phyloP scores from a whole-genome alignment of 1,139 yeast species.

The Candida frijolesensis region DNA sequence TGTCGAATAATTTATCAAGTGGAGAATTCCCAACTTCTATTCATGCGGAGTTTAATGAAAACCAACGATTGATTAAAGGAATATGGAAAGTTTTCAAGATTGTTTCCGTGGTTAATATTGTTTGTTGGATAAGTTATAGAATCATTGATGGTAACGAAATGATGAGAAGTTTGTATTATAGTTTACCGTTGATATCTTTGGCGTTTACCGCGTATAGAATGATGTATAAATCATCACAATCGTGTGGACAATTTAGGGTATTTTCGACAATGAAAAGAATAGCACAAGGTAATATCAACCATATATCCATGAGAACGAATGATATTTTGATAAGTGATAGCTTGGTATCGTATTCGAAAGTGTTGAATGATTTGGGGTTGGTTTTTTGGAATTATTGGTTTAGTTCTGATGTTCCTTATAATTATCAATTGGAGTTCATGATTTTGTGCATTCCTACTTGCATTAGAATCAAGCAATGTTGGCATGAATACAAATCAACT shows the following conservation, averaged over 20 bases:
- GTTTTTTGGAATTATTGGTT: slow-evolving; percentile 37
- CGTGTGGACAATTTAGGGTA: slow-evolving; percentile 45
- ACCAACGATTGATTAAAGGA: slow-evolving; percentile 33
- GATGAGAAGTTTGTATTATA: slow-evolving; percentile 15
- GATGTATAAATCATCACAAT: slow-evolving; percentile 18
- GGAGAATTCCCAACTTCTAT: slow-evolving; percentile 40
- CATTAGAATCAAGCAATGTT: slow-evolving; percentile 80
- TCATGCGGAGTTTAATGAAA: slow-evolving; percentile 36
- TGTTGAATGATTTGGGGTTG: slow-evolving; percentile 68
- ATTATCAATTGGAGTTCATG: slow-evolving; percentile 46
- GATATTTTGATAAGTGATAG: slow-evolving; percentile 83
- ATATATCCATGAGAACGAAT: slow-evolving; percentile 61
- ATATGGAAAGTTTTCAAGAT: slow-evolving; percentile 31
- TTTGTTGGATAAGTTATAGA: slow-evolving; percentile 26
- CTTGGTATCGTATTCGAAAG: slow-evolving; percentile 75
- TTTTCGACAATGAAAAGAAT: slow-evolving; percentile 56
- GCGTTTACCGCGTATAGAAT: slow-evolving; percentile 19
- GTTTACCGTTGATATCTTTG: slow-evolving; percentile 24
- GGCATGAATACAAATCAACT: slow-evolving; percentile 61
- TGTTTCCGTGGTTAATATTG: slow-evolving; percentile 22
- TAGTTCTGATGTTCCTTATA: slow-evolving; percentile 28
- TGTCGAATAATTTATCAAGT: slow-evolving; percentile 17
- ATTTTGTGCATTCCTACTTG: slow-evolving; percentile 63
- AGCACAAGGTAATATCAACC: slow-evolving; percentile 56
- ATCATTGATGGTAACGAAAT: slow-evolving; percentile 19